Percentiles rank a stretch among this genome's conserved stretches.
These are phyloP conservation scores for Phalaenopsis hybrid DNA, from an alignment of 116 monocot genomes.

Conservation along the genomic window DNA sequence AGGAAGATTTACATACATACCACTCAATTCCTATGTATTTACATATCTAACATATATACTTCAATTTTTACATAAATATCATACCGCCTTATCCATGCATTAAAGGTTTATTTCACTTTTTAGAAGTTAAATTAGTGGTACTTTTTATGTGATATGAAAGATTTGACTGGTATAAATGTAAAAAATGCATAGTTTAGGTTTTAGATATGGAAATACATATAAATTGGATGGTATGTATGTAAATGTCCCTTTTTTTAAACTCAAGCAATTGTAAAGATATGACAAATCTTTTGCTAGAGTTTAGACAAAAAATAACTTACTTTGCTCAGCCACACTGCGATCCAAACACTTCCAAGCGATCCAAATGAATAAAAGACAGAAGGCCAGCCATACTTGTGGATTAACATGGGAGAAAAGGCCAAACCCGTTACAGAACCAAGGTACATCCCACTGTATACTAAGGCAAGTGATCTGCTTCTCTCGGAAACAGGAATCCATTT, in stretches of 20 bases:
- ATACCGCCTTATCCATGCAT: too few relatives aligned
- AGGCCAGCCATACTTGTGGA: slow-evolving; percentile 89
- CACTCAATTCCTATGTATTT: too few relatives aligned
- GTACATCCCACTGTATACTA: slow-evolving; percentile 97
- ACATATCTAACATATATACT: too few relatives aligned
- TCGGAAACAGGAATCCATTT: slow-evolving; percentile 96
- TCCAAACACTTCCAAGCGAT: slow-evolving; percentile 89
- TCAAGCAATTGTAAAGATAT: background rate
- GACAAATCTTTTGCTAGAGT: background rate
- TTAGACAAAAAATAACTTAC: slow-evolving; percentile 24
- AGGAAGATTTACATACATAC: too few relatives aligned
- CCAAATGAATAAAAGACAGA: slow-evolving; percentile 94
- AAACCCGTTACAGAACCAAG: slow-evolving; percentile 93
- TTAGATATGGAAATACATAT: background rate
- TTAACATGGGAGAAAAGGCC: slow-evolving; percentile 77
- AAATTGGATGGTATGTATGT: background rate
- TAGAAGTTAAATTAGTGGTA: too few relatives aligned
- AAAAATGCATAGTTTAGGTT: too few relatives aligned
- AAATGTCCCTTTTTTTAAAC: background rate
- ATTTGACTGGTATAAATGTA: too few relatives aligned
- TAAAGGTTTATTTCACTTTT: too few relatives aligned
- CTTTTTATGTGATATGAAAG: too few relatives aligned
- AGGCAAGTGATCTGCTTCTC: slow-evolving; percentile 90
- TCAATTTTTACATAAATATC: too few relatives aligned
- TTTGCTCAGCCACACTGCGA: slow-evolving; percentile 77